Conservation (phyloP, 1,284 basidiomycete genomes). For the Rugosomyces carneus region DNA sequence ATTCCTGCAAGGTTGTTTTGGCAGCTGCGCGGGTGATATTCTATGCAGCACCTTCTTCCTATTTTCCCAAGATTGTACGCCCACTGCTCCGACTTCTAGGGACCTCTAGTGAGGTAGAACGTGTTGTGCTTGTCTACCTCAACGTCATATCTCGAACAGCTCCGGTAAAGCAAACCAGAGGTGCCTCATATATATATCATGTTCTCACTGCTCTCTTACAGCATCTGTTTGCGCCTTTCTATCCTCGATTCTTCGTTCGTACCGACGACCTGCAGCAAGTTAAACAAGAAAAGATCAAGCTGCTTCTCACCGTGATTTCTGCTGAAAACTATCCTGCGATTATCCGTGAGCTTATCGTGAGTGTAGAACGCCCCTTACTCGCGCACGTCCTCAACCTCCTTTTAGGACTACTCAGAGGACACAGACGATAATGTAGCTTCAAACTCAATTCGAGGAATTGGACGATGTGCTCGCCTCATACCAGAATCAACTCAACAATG, state of each 20-base stretch:
- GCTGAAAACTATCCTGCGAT: conserved; percentile 64
- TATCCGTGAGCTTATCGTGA: conserved; percentile 77
- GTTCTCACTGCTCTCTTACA: conserved; percentile 27
- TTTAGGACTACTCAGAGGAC: conserved; percentile 73
- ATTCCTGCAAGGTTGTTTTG: conserved; percentile 59
- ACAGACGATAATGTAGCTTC: conserved; percentile 64
- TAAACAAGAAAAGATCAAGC: conserved; percentile 69
- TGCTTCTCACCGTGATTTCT: conserved; percentile 61
- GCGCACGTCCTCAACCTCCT: conserved; percentile 6
- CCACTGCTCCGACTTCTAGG: conserved; percentile 69
- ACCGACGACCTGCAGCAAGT: conserved; percentile 57
- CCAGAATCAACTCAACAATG: conserved; percentile 68
- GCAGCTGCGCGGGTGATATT: conserved; percentile 69
- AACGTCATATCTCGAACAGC: conserved; percentile 53
- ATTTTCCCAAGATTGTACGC: conserved; percentile 48
- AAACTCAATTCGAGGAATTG: conserved; percentile 73
- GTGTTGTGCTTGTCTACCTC: conserved; percentile 69
- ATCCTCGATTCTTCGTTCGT: conserved; percentile 64
- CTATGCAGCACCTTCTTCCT: conserved; percentile 61
- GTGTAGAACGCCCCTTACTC: conserved; percentile 20
- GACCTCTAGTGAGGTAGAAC: conserved; percentile 61
- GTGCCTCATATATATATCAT: conserved; percentile 1
- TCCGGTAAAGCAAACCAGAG: conserved; percentile 43
- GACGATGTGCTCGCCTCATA: conserved; percentile 62
- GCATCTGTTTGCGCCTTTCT: conserved; percentile 56